Evolutionary conservation across 441 rosid species (phyloP).

Genomic region (Daphne laureola): DNA sequence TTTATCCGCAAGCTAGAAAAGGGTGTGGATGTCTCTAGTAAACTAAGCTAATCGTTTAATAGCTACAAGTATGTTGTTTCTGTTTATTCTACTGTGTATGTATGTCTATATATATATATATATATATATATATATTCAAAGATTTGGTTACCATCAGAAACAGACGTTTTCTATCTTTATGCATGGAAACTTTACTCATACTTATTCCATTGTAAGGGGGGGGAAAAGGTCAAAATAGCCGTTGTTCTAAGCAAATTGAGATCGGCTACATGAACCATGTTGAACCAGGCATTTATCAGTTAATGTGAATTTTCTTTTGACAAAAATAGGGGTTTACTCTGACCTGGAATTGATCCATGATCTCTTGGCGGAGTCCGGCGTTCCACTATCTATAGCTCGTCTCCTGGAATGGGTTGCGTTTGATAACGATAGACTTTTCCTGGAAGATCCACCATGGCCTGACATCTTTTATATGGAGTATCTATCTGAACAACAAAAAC

Average conservation of each 20-base stretch:
- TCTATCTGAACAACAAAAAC: background rate
- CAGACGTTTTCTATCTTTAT: too few species aligned
- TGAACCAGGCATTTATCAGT: background rate
- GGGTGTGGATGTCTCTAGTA: too few species aligned
- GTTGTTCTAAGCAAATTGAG: background rate
- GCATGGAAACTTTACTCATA: too few species aligned
- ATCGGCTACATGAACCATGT: too few species aligned
- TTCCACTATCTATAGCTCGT: conserved; percentile 40
- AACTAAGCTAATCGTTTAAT: too few species aligned
- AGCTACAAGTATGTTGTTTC: too few species aligned
- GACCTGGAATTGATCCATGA: conserved; percentile 48
- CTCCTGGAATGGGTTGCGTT: conserved; percentile 46
- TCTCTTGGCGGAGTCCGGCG: conserved; percentile 40
- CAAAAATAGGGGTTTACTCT: conserved; percentile 28
- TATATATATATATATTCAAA: too few species aligned
- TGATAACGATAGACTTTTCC: conserved; percentile 49
- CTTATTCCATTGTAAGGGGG: too few species aligned
- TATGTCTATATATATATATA: too few species aligned
- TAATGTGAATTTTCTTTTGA: background rate
- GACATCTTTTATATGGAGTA: conserved; percentile 62
- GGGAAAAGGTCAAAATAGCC: background rate
- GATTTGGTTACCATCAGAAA: background rate
- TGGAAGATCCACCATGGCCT: conserved; percentile 56
- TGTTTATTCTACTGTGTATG: too few species aligned
- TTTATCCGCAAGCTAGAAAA: too few species aligned